Percentiles rank a stretch among this genome's conserved stretches.
phyloP scores from a whole-genome alignment of 345 rosid species.

The Gossypium mustelinum region DNA sequence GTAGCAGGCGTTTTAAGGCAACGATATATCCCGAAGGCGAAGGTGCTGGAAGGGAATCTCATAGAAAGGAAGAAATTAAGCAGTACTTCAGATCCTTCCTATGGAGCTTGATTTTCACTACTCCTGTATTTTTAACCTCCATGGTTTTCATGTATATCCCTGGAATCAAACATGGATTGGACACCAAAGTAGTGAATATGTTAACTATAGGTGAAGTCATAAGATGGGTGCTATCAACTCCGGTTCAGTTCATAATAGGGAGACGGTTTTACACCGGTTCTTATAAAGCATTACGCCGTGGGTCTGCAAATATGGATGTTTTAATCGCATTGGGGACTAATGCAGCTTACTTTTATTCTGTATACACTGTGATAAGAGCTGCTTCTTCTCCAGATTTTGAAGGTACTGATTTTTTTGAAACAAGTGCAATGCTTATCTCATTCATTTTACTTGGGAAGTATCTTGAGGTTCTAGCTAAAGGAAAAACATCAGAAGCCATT shows the following conservation, averaged over 20 bases:
- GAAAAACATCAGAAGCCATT: conserved; percentile 88
- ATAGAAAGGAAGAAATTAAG: conserved; percentile 57
- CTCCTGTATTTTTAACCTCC: conserved; percentile 74
- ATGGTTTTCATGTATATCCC: conserved; percentile 88
- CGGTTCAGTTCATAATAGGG: conserved; percentile 86
- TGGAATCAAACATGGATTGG: conserved; percentile 50
- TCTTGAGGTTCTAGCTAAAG: conserved; percentile 80
- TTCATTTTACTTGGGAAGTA: conserved; percentile 89
- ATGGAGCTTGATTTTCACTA: conserved; percentile 86
- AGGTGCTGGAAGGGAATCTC: conserved; percentile 53
- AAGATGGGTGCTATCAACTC: conserved; percentile 71
- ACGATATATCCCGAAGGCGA: conserved; percentile 53
- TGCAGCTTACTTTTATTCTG: conserved; percentile 86
- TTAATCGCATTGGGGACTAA: conserved; percentile 87
- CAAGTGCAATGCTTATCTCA: conserved; percentile 93
- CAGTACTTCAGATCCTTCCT: conserved; percentile 57
- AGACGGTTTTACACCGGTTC: conserved; percentile 75
- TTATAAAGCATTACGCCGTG: conserved; percentile 68
- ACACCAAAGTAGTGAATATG: conserved; percentile 70
- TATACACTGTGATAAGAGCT: conserved; percentile 72
- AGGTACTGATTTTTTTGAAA: conserved; percentile 88
- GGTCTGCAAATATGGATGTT: conserved; percentile 96
- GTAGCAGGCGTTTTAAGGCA: conserved; percentile 57
- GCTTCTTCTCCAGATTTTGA: conserved; percentile 52
- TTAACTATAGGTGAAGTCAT: conserved; percentile 58